phyloP scores from a whole-genome alignment of 169 alveolate genomes.

The Plasmodium vivax region DNA sequence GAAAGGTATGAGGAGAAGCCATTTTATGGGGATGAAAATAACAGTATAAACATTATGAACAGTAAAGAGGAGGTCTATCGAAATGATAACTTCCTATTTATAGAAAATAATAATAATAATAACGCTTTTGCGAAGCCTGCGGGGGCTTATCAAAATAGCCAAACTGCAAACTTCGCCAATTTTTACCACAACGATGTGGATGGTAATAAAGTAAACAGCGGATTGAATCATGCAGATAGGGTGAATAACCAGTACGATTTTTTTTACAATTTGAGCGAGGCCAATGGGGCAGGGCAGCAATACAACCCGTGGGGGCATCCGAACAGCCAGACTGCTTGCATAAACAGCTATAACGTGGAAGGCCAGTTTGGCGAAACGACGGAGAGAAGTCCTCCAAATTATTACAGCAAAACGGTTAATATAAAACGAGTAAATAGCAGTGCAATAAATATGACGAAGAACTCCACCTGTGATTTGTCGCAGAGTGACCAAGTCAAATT shows the following conservation, averaged over 20 bases:
- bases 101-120: slow-evolving; percentile 29
- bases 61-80: background rate
- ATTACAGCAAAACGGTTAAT: slow-evolving; percentile 27
- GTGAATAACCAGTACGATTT: slow-evolving; percentile 48
- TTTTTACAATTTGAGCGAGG: slow-evolving; percentile 25
- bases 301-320: background rate
- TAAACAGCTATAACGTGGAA: slow-evolving; percentile 6
- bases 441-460: slow-evolving; percentile 14
- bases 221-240: background rate
- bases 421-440: slow-evolving; percentile 37
- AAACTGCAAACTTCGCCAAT: background rate
- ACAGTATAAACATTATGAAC: background rate
- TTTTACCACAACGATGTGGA: background rate
- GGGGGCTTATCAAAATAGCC: background rate
- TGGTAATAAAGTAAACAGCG: background rate
- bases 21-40: background rate
- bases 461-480: slow-evolving; percentile 13
- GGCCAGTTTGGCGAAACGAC: background rate
- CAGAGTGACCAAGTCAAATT: slow-evolving; percentile 33
- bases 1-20: background rate
- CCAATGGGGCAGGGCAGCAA: background rate
- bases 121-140: background rate
- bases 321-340: background rate
- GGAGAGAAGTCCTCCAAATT: background rate
- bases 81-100: slow-evolving; percentile 15